phyloP scores from a whole-genome alignment of 2,329 filamentous ascomycete genomes.

The Ascomycota sp. region DNA sequence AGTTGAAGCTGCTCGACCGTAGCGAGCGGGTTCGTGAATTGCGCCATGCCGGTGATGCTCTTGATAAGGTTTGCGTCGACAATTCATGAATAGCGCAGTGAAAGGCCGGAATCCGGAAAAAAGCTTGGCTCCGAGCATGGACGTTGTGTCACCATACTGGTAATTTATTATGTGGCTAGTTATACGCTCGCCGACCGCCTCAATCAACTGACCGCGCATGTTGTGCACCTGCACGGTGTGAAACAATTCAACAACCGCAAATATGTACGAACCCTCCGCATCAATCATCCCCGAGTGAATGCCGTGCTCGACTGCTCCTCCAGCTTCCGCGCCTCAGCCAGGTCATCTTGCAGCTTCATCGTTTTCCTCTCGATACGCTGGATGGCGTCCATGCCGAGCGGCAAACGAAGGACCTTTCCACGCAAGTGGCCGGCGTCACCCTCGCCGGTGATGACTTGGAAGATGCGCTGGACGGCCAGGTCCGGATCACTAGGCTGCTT shows the following conservation, averaged over 20 bases:
- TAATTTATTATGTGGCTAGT: too few relatives aligned
- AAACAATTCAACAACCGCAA: too few relatives aligned
- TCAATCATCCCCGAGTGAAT: background rate
- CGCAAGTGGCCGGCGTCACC: conserved; percentile 8
- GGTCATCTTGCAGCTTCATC: background rate
- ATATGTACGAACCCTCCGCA: too few relatives aligned
- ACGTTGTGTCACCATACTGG: too few relatives aligned
- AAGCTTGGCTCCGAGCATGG: too few relatives aligned
- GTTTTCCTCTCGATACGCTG: conserved; percentile 6
- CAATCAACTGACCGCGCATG: too few relatives aligned
- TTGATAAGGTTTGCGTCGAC: background rate
- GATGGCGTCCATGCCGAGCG: conserved; percentile 13
- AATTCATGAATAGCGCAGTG: background rate
- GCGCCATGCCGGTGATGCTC: conserved; percentile 23
- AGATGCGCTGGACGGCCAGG: conserved; percentile 16
- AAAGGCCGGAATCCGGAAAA: too few relatives aligned
- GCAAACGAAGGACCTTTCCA: conserved; percentile 12
- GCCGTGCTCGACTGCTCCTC: conserved; percentile 1
- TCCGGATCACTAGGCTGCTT: conserved; percentile 19
- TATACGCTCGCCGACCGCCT: too few relatives aligned
- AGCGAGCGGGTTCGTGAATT: conserved; percentile 51
- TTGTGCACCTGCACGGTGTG: too few relatives aligned
- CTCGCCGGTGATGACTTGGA: conserved; percentile 14
- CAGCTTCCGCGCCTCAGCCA: background rate
- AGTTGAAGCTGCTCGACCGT: conserved; percentile 48